Evolutionary conservation across 768 basidiomycete genomes (phyloP).

Genomic region (Pulveroboletus sp.): DNA sequence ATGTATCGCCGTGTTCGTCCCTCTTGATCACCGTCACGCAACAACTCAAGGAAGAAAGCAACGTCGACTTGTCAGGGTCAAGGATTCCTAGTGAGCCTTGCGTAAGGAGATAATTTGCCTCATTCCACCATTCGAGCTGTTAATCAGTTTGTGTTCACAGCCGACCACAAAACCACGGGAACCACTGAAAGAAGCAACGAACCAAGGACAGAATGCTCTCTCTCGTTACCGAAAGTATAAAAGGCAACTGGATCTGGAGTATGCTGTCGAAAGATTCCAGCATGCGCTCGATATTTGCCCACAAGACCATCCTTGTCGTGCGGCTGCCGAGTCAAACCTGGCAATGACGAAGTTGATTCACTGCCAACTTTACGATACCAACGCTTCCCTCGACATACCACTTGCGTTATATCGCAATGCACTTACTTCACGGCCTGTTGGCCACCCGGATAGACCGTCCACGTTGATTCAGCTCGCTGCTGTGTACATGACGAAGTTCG

Average conservation of each 20-base stretch:
- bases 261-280: background rate
- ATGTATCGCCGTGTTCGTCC: background rate
- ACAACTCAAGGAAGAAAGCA: background rate
- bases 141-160: background rate
- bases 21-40: background rate
- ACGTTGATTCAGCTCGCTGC: background rate
- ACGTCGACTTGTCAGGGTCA: too few relatives aligned
- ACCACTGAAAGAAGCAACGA: background rate
- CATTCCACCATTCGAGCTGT: too few relatives aligned
- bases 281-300: background rate
- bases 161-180: background rate
- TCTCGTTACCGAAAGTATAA: background rate
- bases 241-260: background rate
- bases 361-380: background rate
- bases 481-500: background rate
- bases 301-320: background rate
- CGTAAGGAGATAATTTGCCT: background rate
- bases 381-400: background rate
- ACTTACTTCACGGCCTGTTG: background rate
- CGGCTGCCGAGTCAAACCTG: slow-evolving; percentile 1
- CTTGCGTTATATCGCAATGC: background rate
- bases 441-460: slow-evolving; percentile 3
- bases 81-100: background rate
- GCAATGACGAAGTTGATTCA: background rate
- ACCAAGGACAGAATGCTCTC: background rate